Percentiles rank a stretch among this genome's conserved stretches.
These are phyloP conservation scores for Coniochaeta sp. DNA, from an alignment of 2,329 filamentous ascomycete species.

Conservation along the genomic window DNA sequence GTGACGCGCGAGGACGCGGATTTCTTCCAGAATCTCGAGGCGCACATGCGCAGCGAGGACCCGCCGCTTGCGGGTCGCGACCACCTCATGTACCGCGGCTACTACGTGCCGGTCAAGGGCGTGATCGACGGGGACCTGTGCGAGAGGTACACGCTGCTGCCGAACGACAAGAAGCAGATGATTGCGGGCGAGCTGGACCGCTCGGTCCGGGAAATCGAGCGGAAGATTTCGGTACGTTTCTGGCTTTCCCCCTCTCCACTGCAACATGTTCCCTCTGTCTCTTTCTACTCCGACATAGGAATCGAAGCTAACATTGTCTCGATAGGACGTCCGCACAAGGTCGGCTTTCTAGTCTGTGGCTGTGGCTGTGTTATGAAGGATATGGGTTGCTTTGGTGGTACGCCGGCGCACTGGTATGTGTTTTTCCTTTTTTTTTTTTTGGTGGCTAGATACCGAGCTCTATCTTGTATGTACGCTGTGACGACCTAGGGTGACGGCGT, in stretches of 20 bases:
- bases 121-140: conserved; percentile 96
- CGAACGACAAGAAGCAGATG: conserved; percentile 87
- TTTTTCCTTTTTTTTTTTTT: not conserved
- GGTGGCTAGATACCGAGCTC: not conserved
- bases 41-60: conserved; percentile 79
- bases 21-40: conserved; percentile 93
- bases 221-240: conserved; percentile 70
- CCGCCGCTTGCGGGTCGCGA: conserved; percentile 85
- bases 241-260: not conserved
- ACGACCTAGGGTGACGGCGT: not conserved
- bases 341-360: conserved; percentile 48
- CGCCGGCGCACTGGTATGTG: not conserved
- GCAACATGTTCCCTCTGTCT: no score
- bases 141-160: conserved; percentile 78
- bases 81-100: conserved; percentile 90
- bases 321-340: conserved; percentile 50
- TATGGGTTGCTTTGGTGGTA: not conserved
- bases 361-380: not conserved
- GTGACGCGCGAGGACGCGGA: conserved; percentile 87
- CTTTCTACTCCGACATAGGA: no score
- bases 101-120: conserved; percentile 94
- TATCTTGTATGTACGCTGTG: not conserved
- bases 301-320: conserved; percentile 12
- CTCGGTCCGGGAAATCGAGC: conserved; percentile 86
- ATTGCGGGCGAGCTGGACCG: conserved; percentile 91